Conservation (phyloP, 2,329 filamentous ascomycete genomes). For the Pseudogymnoascus sp. region DNA sequence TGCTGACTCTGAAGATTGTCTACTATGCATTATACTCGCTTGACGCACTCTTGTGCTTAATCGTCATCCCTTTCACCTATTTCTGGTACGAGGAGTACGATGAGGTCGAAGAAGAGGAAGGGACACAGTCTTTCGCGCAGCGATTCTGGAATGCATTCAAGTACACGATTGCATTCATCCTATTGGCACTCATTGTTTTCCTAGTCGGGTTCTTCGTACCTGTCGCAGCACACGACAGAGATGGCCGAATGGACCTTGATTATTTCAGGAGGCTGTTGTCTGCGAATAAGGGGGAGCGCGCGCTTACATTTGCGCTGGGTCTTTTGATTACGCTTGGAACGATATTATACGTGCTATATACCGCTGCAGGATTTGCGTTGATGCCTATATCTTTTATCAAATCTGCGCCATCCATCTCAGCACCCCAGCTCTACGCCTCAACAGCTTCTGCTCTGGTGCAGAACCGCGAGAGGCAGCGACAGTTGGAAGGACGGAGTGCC, state of each 20-base stretch:
- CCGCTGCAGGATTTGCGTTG: conserved; percentile 77
- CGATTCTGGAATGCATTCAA: conserved; percentile 79
- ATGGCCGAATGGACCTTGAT: conserved; percentile 59
- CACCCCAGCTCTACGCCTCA: conserved; percentile 66
- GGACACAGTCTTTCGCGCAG: conserved; percentile 60
- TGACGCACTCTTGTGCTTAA: conserved; percentile 79
- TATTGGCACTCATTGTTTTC: conserved; percentile 75
- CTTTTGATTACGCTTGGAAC: conserved; percentile 84
- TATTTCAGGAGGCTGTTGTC: conserved; percentile 81
- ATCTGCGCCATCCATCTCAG: conserved; percentile 77
- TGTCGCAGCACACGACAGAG: conserved; percentile 50
- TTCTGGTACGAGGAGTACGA: conserved; percentile 99
- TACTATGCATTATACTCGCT: conserved; percentile 92
- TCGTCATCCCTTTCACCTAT: conserved; percentile 91
- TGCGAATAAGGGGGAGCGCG: conserved; percentile 86
- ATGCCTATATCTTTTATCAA: conserved; percentile 89
- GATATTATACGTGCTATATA: conserved; percentile 80
- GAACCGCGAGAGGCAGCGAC: conserved; percentile 86
- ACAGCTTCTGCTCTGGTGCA: conserved; percentile 74
- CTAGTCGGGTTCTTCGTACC: conserved; percentile 91
- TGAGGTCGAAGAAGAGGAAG: conserved; percentile 75
- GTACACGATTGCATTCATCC: conserved; percentile 80
- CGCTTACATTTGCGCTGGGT: conserved; percentile 81
- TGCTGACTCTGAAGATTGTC: conserved; percentile 73
- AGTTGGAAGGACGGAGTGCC: conserved; percentile 77